Conservation (phyloP, 1,284 basidiomycete genomes). For the Ceratobasidium sp. region DNA sequence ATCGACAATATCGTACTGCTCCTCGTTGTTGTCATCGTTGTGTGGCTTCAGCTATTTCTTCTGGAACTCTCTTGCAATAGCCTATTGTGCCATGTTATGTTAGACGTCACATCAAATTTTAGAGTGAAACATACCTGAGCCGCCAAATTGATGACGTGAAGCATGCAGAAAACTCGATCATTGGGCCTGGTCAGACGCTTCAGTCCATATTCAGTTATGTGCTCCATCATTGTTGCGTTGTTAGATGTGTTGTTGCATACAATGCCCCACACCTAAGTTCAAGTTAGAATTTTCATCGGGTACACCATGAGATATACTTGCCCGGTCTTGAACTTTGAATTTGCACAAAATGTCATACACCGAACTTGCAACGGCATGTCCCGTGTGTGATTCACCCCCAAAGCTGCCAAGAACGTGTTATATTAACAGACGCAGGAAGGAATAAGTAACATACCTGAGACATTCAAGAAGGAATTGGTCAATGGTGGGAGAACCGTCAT, state of each 20-base stretch:
- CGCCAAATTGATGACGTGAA: background rate
- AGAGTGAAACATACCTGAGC: background rate
- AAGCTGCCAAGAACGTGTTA: no score
- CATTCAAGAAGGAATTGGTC: background rate
- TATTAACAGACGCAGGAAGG: background rate
- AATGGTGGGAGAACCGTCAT: background rate
- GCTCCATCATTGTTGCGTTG: conserved; percentile 10
- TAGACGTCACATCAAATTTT: background rate
- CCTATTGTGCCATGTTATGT: no score
- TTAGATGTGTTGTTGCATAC: conserved; percentile 23
- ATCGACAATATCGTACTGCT: background rate
- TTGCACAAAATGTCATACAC: background rate
- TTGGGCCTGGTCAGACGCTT: background rate
- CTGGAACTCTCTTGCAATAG: background rate
- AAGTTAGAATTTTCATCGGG: background rate
- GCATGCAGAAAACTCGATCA: background rate
- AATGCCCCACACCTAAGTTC: conserved; percentile 9
- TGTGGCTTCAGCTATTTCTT: background rate
- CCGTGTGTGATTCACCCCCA: background rate
- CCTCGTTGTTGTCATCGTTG: background rate
- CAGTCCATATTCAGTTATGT: no score
- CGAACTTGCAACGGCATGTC: background rate
- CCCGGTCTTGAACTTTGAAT: conserved; percentile 22
- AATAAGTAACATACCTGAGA: background rate
- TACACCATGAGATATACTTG: background rate